A percentile compares a stretch with the other conserved stretches of the same genome.
These are phyloP conservation scores for Curvularia spicifera DNA, from an alignment of 2,329 filamentous ascomycete species.

Conservation along the genomic window DNA sequence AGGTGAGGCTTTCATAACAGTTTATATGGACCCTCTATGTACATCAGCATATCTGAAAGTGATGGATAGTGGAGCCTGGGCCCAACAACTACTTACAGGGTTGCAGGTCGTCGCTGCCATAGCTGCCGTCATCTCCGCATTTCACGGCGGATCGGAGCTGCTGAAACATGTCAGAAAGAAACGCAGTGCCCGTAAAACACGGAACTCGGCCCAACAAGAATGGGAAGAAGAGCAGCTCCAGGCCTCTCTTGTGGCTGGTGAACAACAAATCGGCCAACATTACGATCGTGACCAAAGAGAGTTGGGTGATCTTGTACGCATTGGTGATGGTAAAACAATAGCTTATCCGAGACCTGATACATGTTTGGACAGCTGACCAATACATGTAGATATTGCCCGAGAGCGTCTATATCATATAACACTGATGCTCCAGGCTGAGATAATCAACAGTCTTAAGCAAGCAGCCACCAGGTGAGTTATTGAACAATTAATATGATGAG, in stretches of 20 bases:
- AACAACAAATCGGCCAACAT: constrained; percentile 42
- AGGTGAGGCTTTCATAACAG: constrained; percentile 28
- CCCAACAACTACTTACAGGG: not conserved
- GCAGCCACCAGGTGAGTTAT: constrained; percentile 40
- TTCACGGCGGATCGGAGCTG: constrained; percentile 52
- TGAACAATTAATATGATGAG: constrained; percentile 10
- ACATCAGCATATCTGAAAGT: not conserved
- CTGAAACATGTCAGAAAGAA: constrained; percentile 46
- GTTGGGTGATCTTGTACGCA: constrained; percentile 45
- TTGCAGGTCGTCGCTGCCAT: constrained; percentile 50
- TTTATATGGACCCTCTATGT: too few species aligned
- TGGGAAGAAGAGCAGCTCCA: constrained; percentile 50
- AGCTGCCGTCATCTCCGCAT: constrained; percentile 52
- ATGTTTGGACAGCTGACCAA: constrained; percentile 1
- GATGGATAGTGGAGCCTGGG: not conserved
- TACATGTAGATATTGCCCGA: constrained; percentile 42
- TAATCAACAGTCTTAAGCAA: constrained; percentile 50
- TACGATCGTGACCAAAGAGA: constrained; percentile 45
- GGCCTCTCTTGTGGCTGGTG: constrained; percentile 48
- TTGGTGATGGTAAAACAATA: constrained; percentile 49
- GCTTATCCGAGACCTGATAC: constrained; percentile 20
- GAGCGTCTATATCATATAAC: constrained; percentile 49
- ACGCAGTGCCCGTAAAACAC: constrained; percentile 38
- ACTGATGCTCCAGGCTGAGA: constrained; percentile 50
- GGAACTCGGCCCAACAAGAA: constrained; percentile 32